Percentiles rank a stretch among this genome's conserved stretches.
These are phyloP conservation scores for Hyphochytrium catenoides DNA, from an alignment of 352 stramenopile species.

Conservation along the genomic window DNA sequence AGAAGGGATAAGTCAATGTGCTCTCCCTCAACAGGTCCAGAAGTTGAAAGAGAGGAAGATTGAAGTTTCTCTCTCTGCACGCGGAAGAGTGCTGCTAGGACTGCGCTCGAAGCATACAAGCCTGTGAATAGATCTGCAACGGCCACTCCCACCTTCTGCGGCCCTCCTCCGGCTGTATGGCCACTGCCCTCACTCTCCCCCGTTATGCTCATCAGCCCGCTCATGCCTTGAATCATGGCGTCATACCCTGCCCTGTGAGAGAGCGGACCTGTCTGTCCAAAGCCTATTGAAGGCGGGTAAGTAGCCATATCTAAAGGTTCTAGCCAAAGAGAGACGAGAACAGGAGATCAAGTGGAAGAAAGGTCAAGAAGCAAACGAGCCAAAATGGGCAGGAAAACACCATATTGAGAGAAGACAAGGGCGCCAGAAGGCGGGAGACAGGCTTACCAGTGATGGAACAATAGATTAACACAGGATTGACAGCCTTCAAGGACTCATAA, in stretches of 20 bases:
- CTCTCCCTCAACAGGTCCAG: constrained; percentile 5
- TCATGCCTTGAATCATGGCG: constrained; percentile 13
- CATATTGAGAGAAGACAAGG: no score
- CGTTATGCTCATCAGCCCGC: constrained; percentile 14
- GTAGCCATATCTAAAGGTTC: no score
- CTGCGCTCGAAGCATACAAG: constrained; percentile 8
- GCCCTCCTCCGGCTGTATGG: constrained; percentile 3
- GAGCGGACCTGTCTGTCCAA: constrained; percentile 11
- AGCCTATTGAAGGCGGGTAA: no score
- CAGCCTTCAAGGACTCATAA: no score
- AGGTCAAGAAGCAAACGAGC: no score
- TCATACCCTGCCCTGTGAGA: constrained; percentile 14
- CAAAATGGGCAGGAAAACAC: no score
- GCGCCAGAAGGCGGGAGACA: no score
- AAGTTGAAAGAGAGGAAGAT: no score
- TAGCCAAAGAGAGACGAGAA: no score
- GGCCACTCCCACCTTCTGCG: constrained; percentile 8
- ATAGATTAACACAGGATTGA: no score
- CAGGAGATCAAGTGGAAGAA: no score
- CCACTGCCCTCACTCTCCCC: constrained; percentile 11
- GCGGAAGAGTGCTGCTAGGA: constrained; percentile 6
- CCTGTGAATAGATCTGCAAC: constrained; percentile 8
- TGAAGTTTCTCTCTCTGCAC: constrained; percentile 4
- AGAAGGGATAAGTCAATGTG: constrained; percentile 7
- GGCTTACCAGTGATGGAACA: no score